Evolutionary conservation across 352 stramenopile species (phyloP), one percentile per base, ranked within the genome.

Genomic region (Blastocystis sp.): DNA sequence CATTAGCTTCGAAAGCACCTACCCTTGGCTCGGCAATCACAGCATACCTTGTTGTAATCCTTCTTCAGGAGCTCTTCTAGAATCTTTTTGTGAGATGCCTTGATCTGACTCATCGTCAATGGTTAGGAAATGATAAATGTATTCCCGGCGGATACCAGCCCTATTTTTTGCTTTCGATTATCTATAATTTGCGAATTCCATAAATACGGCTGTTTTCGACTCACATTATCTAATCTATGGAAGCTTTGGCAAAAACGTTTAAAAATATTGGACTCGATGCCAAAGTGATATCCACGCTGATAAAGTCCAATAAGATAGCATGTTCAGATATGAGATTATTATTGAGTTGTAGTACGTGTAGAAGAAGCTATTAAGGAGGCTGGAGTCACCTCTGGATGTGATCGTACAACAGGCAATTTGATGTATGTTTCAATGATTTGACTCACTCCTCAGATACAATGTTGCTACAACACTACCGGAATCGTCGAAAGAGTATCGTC

Each of bases 31-130:
- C 76, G 26, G 47, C 76, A 87, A 47, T 87, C 76, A 20, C 45
- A 54, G 53, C 76, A 87, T n/a, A 87, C 76, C 54, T 87, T 87
- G 55, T 87, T 87, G 76, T 47, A 87, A 29, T 87, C 76, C 54
- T 87, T 87, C 76, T 87, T 87, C 23, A 87, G 59, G 75, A 87
- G 76, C 4, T 56, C 76, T 20, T 87, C 76, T 37, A 87, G 26
- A 79, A 77, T 87, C 76, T 77, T 87, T 54, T 87, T 87, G 37
- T 87, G 76, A 54, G 59, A 76, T 29, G 76, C 59, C 29, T 73
- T 87, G 34, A 87, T 76, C 59, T 77, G 39, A 77, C 76, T 87
- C 76, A 87, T 87, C 41, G 20, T 62, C 45, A 20, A 34, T 56
- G 20, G n/a, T 43, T 53, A 47, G 43, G 29, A 34, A 76, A 53